Evolutionary conservation across 2,329 filamentous ascomycete species (phyloP).

Genomic region (Microascus cirrosus): DNA sequence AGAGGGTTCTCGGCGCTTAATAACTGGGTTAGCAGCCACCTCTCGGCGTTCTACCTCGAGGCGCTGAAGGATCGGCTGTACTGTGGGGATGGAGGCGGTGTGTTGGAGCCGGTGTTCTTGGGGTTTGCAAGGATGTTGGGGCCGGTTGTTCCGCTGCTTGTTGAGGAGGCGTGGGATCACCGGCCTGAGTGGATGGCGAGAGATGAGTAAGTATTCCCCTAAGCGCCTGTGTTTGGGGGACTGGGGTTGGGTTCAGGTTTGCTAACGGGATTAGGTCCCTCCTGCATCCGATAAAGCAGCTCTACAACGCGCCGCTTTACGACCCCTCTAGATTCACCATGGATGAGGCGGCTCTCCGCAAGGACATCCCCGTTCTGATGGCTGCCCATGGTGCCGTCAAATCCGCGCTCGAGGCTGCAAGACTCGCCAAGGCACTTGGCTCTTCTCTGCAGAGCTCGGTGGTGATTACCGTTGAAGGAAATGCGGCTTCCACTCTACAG

Average conservation of each 20-base stretch:
- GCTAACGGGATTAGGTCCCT: conserved; percentile 11
- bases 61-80: conserved; percentile 86
- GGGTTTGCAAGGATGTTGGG: conserved; percentile 69
- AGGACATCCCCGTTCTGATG: conserved; percentile 35
- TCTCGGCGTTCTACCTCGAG: conserved; percentile 92
- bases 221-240: neutral
- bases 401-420: conserved; percentile 60
- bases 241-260: neutral
- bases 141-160: conserved; percentile 70
- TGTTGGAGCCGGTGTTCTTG: conserved; percentile 54
- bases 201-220: conserved; percentile 23
- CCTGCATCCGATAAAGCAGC: conserved; percentile 31
- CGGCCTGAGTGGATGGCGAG: conserved; percentile 53
- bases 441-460: conserved; percentile 74
- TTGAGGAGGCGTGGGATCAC: conserved; percentile 82
- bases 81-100: conserved; percentile 60
- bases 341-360: conserved; percentile 26
- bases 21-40: conserved; percentile 68
- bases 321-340: conserved; percentile 24
- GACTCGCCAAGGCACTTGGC: conserved; percentile 60
- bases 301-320: conserved; percentile 32
- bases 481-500: conserved; percentile 21
- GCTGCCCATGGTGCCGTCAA: conserved; percentile 59
- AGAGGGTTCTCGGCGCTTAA: conserved; percentile 64
- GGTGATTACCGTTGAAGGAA: conserved; percentile 31